phyloP scores from a whole-genome alignment of 2,329 filamentous ascomycete genomes.

The Dothideomycetes sp. region DNA sequence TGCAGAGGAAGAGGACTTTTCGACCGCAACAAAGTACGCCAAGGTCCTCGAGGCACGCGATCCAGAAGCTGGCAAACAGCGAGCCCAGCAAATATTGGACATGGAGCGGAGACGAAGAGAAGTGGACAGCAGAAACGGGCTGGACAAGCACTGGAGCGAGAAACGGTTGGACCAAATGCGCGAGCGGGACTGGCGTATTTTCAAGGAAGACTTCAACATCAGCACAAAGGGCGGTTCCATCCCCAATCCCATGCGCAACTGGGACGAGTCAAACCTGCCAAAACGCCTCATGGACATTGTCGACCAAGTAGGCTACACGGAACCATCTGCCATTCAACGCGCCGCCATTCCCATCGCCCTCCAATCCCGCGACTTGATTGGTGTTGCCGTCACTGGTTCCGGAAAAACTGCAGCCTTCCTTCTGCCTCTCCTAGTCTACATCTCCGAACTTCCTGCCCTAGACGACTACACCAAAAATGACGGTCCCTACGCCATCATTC shows the following conservation, averaged over 20 bases:
- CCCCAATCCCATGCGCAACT: constrained; percentile 92
- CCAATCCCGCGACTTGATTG: constrained; percentile 89
- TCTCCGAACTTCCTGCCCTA: constrained; percentile 76
- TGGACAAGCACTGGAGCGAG: constrained; percentile 93
- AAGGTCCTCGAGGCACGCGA: constrained; percentile 65
- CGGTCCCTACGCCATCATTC: constrained; percentile 91
- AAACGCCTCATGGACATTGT: constrained; percentile 70
- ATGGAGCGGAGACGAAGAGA: constrained; percentile 72
- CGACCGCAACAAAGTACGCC: constrained; percentile 45
- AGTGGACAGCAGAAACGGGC: constrained; percentile 57
- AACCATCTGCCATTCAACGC: constrained; percentile 84
- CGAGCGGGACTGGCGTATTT: constrained; percentile 96
- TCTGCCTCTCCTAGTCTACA: constrained; percentile 85
- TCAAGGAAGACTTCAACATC: constrained; percentile 99
- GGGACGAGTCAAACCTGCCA: constrained; percentile 76
- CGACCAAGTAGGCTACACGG: constrained; percentile 74
- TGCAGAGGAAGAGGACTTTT: constrained; percentile 42
- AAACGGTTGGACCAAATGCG: constrained; percentile 90
- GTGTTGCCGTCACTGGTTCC: constrained; percentile 94
- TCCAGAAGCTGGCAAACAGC: constrained; percentile 59
- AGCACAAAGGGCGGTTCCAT: constrained; percentile 83
- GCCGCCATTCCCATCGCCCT: constrained; percentile 92
- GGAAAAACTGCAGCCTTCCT: constrained; percentile 97
- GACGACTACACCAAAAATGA: constrained; percentile 83
- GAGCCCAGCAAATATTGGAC: constrained; percentile 72